phyloP scores from a whole-genome alignment of 306 rosid genomes.

The Nissolia schottii region DNA sequence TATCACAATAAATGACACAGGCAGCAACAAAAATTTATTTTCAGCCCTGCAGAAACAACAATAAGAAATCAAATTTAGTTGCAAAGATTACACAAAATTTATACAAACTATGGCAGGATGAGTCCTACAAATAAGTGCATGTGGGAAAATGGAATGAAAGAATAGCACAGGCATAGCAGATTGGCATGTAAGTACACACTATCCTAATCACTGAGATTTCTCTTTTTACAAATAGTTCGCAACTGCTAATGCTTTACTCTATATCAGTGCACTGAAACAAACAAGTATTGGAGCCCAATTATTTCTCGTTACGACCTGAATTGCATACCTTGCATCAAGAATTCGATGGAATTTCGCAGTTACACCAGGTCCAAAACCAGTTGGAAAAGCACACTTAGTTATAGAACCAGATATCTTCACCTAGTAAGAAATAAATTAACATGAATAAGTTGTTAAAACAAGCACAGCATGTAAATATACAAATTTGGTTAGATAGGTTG shows the following conservation, averaged over 20 bases:
- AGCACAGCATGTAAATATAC: constrained; percentile 15
- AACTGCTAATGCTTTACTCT: background rate
- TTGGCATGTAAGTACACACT: background rate
- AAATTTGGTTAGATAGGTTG: constrained; percentile 1
- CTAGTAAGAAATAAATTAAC: constrained; percentile 40
- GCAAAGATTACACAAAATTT: background rate
- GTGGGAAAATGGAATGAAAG: background rate
- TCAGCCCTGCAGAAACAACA: constrained; percentile 50
- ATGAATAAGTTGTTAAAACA: background rate
- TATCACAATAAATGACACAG: constrained; percentile 63
- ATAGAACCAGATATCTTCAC: constrained; percentile 56
- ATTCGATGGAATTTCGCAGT: constrained; percentile 74
- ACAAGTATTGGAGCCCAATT: background rate
- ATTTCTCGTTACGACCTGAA: background rate
- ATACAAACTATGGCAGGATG: background rate
- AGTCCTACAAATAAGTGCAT: background rate
- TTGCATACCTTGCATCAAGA: constrained; percentile 61
- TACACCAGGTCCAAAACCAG: constrained; percentile 80
- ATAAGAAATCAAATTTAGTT: constrained; percentile 25
- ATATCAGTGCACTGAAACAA: constrained; percentile 9
- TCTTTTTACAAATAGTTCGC: background rate
- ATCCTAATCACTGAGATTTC: background rate
- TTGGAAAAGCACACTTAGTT: constrained; percentile 47
- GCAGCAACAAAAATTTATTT: constrained; percentile 55
- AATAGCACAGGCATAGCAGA: background rate